Base-by-base conservation (phyloP, 257 asterid species). In the Hygrophila difformis region DNA sequence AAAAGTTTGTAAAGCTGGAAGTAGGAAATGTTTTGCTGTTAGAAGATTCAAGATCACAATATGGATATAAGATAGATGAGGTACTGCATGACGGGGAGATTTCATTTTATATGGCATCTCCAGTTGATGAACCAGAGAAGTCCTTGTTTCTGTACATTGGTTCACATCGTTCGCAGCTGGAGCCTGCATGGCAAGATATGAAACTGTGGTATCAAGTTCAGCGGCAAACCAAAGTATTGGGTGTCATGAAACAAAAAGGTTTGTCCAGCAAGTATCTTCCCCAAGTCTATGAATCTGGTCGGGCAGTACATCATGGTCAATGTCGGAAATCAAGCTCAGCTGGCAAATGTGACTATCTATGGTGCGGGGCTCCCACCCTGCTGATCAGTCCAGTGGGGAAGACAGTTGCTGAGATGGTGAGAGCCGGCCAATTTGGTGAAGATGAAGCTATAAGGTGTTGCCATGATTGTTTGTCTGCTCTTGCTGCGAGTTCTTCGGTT, bases 101-200 rank as follows among this genome's bases (percentile, higher is more conserved):
- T 16, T 49, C 47, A 4, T 80, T 58, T 63, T 91, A 82, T 42
- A 51, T 74, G 47, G 89, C 78, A 16, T 72, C 89, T 20, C 58
- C 89, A 39, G 75, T 76, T 13, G 84, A 82, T 44, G 84, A 80
- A 53, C 75, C 83, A 0, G 73, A 62, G 52, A 78, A 62, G 42
- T 22, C 53, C 51, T 59, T 75, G 48, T 82, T 79, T 70, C 70
- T 91, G 41, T 80, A 78, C 53, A 68, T 86, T 36, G 99, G 99
- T 18, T 86, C 96, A 38, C 94, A 74, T 51, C 89, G 96, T 44
- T 79, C 99, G 29, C 95, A 79, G 55, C 61, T 91, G 59, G 99
- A 91, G 81, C 94, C 95, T 11, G 95, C 93, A 6, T 91, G 92
- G 93, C 93, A 86, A 71, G 96, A 87, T 60, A 82, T 91, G 96